Evolutionary conservation across 2,329 filamentous ascomycete species (phyloP).

Genomic region (Colletotrichum graminicola): DNA sequence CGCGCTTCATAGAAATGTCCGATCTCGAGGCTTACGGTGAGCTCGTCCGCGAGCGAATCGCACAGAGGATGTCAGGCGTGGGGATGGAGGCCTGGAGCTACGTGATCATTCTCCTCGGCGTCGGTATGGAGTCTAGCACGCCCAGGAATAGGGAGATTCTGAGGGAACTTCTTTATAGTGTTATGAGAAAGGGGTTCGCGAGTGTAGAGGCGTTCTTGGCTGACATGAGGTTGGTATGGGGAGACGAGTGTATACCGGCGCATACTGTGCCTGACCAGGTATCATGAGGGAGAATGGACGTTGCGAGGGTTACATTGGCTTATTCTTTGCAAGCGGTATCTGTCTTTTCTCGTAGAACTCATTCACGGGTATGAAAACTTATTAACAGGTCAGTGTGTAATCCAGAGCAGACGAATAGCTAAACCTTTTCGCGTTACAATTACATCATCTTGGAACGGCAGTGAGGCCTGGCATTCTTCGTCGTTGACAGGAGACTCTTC

Average conservation of each 20-base stretch:
- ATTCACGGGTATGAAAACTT: not conserved
- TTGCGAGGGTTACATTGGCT: not conserved
- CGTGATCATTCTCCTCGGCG: slow-evolving; percentile 12
- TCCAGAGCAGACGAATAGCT: no score
- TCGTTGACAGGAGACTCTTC: not conserved
- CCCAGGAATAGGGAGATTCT: slow-evolving; percentile 6
- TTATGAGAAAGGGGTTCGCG: slow-evolving; percentile 23
- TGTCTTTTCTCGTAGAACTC: not conserved
- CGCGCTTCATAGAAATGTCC: slow-evolving; percentile 7
- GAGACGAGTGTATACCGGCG: not conserved
- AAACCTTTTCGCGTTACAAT: no score
- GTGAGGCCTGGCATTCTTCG: not conserved
- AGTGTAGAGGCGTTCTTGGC: not conserved
- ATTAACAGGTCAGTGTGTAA: no score
- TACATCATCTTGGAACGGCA: not conserved
- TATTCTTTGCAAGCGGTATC: not conserved
- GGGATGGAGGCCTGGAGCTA: slow-evolving; percentile 29
- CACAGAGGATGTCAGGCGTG: slow-evolving; percentile 15
- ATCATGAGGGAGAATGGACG: not conserved
- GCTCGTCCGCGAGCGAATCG: slow-evolving; percentile 23
- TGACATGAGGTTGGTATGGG: slow-evolving; percentile 20
- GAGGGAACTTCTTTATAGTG: not conserved
- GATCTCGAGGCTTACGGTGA: slow-evolving; percentile 17
- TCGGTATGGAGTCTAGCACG: slow-evolving; percentile 16
- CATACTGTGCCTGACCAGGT: not conserved